phyloP scores from a whole-genome alignment of 495 filamentous ascomycete species.

The Glonium stellatum region DNA sequence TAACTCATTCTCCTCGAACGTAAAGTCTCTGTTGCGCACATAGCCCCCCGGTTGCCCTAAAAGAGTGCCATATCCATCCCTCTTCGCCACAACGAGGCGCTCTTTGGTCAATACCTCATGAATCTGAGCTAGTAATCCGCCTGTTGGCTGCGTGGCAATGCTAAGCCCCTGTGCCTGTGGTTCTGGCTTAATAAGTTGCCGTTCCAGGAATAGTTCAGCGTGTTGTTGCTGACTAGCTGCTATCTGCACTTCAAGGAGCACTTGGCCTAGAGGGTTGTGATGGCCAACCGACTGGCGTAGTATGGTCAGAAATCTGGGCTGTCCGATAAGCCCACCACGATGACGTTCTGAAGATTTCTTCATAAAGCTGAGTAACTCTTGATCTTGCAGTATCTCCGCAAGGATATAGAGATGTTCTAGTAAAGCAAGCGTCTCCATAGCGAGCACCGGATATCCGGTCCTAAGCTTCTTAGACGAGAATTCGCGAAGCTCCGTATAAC shows the following conservation, averaged over 20 bases:
- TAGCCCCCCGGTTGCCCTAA: background rate
- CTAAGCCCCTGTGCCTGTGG: background rate
- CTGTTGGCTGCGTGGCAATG: background rate
- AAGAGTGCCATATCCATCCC: slow-evolving; percentile 4
- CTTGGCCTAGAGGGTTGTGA: background rate
- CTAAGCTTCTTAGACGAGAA: background rate
- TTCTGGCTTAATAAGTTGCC: background rate
- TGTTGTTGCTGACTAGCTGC: background rate
- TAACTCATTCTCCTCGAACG: background rate
- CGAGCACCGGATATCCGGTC: background rate
- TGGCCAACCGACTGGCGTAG: background rate
- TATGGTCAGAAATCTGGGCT: background rate
- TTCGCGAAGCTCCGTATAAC: slow-evolving; percentile 3
- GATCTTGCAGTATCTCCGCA: background rate
- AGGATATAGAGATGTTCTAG: background rate
- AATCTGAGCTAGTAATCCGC: background rate
- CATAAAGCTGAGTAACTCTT: background rate
- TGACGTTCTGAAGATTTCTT: background rate
- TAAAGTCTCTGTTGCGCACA: slow-evolving; percentile 1
- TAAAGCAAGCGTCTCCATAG: background rate
- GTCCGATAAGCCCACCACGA: background rate
- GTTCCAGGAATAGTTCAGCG: background rate
- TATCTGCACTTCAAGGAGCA: background rate
- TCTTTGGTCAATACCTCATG: background rate
- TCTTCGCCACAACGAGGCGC: background rate